Conservation (phyloP, 192 early-diverging fungal genomes). For the Funneliformis mosseae region DNA sequence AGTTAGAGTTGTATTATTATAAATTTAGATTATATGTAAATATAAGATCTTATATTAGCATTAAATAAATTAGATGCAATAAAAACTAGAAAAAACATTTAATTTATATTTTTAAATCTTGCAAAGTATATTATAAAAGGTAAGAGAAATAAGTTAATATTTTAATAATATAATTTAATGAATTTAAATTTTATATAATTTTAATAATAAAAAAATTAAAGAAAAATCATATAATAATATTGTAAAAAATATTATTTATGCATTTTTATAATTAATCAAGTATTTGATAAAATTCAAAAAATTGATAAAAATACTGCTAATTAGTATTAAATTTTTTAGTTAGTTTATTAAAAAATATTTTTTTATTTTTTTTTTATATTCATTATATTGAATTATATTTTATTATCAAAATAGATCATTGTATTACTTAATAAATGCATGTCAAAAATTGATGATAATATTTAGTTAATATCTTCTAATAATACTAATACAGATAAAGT, state of each 20-base stretch:
- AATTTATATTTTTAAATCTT: constrained; percentile 1
- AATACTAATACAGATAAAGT: not conserved
- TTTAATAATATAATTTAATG: not conserved
- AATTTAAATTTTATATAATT: not conserved
- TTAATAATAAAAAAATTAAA: not conserved
- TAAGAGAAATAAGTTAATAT: too few relatives aligned
- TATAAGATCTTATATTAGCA: not conserved
- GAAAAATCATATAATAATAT: not conserved
- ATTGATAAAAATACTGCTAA: not conserved
- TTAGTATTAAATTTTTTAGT: not conserved
- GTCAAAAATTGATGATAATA: not conserved
- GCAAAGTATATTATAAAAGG: not conserved
- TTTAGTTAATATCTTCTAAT: not conserved
- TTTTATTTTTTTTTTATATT: not conserved
- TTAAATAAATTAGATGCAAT: not conserved
- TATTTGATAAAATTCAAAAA: not conserved
- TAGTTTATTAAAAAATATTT: not conserved
- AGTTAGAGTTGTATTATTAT: not conserved
- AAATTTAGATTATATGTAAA: not conserved
- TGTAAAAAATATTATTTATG: not conserved
- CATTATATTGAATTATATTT: not conserved
- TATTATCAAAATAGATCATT: not conserved
- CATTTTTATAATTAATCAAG: not conserved
- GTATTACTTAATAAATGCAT: not conserved
- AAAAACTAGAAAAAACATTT: not conserved